Evolutionary conservation across 805 yeast genomes (phyloP).

Genomic region (Candida arabinofermentans): DNA sequence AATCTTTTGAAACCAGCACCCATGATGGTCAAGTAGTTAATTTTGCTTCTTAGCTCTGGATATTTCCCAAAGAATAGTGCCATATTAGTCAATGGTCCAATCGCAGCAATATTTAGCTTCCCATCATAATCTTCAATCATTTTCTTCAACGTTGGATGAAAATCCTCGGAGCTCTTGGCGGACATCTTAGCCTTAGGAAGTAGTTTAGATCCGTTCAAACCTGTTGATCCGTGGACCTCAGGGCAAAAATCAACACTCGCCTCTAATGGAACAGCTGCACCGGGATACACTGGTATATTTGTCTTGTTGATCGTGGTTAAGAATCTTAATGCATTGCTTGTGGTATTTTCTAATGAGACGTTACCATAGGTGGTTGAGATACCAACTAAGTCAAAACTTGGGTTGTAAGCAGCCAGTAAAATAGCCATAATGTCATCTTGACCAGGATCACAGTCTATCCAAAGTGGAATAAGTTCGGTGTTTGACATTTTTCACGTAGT

Average conservation of each 20-base stretch:
- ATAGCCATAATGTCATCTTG: slow-evolving; percentile 84
- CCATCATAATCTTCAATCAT: slow-evolving; percentile 34
- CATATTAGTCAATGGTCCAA: slow-evolving; percentile 76
- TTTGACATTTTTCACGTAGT: background rate
- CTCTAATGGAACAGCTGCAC: slow-evolving; percentile 55
- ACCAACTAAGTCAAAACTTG: slow-evolving; percentile 56
- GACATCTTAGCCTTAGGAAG: slow-evolving; percentile 45
- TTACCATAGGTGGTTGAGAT: slow-evolving; percentile 77
- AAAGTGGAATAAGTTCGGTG: slow-evolving; percentile 50
- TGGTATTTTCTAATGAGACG: slow-evolving; percentile 58
- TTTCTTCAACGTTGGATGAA: slow-evolving; percentile 22
- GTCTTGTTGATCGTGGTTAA: slow-evolving; percentile 52
- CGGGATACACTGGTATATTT: slow-evolving; percentile 64
- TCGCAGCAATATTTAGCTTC: slow-evolving; percentile 59
- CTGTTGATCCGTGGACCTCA: slow-evolving; percentile 68
- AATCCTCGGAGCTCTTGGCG: slow-evolving; percentile 13
- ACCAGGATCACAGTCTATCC: slow-evolving; percentile 94
- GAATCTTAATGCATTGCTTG: slow-evolving; percentile 63
- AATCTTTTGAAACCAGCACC: slow-evolving; percentile 55
- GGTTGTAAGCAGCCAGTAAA: slow-evolving; percentile 56
- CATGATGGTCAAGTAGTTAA: slow-evolving; percentile 64
- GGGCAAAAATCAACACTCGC: slow-evolving; percentile 51
- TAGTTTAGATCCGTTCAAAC: slow-evolving; percentile 69
- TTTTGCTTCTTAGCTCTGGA: slow-evolving; percentile 49
- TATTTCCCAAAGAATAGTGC: slow-evolving; percentile 49